Conservation (phyloP, 1,284 basidiomycete species). For the Amylostereum areolatum region DNA sequence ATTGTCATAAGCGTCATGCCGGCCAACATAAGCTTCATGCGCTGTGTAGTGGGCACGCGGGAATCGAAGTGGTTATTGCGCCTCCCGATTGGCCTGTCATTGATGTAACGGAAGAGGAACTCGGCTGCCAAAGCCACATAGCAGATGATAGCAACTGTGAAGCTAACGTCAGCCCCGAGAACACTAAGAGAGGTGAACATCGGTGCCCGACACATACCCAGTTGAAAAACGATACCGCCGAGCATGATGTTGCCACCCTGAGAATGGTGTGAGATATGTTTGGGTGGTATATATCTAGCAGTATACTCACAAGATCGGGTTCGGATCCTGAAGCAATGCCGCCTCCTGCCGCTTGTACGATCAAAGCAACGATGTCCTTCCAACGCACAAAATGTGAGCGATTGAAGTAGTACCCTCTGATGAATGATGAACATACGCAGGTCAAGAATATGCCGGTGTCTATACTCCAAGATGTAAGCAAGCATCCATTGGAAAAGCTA, state of each 20-base stretch:
- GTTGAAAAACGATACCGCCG: slow-evolving; percentile 35
- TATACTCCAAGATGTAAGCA: no score
- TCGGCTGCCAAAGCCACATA: slow-evolving; percentile 38
- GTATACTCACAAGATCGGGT: not conserved
- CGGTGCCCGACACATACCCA: slow-evolving; percentile 23
- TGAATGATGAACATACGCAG: slow-evolving; percentile 5
- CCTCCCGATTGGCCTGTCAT: slow-evolving; percentile 27
- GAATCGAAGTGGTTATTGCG: slow-evolving; percentile 3
- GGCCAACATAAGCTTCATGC: slow-evolving; percentile 28
- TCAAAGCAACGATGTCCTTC: slow-evolving; percentile 29
- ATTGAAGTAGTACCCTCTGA: not conserved
- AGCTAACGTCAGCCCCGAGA: not conserved
- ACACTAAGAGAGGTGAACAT: no score
- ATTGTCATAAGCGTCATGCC: slow-evolving; percentile 32
- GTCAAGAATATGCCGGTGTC: slow-evolving; percentile 10
- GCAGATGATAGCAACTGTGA: slow-evolving; percentile 33
- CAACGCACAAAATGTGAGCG: not conserved
- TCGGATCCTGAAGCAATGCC: slow-evolving; percentile 14
- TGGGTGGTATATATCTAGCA: not conserved
- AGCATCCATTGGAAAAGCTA: not conserved
- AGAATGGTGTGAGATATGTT: no score
- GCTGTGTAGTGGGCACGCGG: slow-evolving; percentile 15
- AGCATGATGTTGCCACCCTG: slow-evolving; percentile 44
- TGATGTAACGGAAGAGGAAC: slow-evolving; percentile 38
- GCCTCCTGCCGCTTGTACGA: slow-evolving; percentile 36